Evolutionary conservation across 495 filamentous ascomycete species (phyloP), one percentile per base, ranked within the genome.

Genomic region (Xylaria nigripes): DNA sequence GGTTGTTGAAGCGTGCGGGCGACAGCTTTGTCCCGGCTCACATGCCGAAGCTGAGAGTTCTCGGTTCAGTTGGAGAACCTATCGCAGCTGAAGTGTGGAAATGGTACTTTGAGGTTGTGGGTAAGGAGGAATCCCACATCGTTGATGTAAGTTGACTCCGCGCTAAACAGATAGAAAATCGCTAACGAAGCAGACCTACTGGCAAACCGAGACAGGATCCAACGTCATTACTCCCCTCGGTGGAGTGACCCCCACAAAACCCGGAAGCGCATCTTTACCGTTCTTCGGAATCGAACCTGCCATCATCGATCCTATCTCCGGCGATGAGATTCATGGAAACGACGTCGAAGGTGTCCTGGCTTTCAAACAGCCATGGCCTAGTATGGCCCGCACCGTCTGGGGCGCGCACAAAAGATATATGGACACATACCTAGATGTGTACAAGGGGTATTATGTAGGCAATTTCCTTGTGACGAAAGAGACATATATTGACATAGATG

Each of bases 1-100:
- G 93, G 43, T 69, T 99, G 59, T 73, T 97, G 60, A 99, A 97
- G 83, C 86, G 91, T 50, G 93, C 93, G 42, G 93, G 93, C 59
- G 84, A 96, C 61, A 79, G 96, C 56, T 87, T 94, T 66, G 89
- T 96, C 45, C 87, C 87, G 71, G 81, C 85, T 58, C 73, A 89
- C 65, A 95, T 97, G 90, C 86, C 87, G 69, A 82, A 85, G 60
- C 80, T 98, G 54, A 81, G 93, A 65, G 82, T 97, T 16, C 77
- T 98, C 41, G 93, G 93, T 25, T 95, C 91, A n/a, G 93, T 99
- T 53, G 93, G 93, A 58, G 93, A 99, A 72, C 93, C 93, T 30
- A 99, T 99, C 66, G 93, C 93, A 29, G 90, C 93, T 18, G 93
- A 99, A 70, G 88, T 99, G 34, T 99, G 93, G 93, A 96, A 96